Evolutionary conservation across 2,329 filamentous ascomycete genomes (phyloP), one percentile per base, ranked within the genome.

Genomic region (Sporothrix curviconia): DNA sequence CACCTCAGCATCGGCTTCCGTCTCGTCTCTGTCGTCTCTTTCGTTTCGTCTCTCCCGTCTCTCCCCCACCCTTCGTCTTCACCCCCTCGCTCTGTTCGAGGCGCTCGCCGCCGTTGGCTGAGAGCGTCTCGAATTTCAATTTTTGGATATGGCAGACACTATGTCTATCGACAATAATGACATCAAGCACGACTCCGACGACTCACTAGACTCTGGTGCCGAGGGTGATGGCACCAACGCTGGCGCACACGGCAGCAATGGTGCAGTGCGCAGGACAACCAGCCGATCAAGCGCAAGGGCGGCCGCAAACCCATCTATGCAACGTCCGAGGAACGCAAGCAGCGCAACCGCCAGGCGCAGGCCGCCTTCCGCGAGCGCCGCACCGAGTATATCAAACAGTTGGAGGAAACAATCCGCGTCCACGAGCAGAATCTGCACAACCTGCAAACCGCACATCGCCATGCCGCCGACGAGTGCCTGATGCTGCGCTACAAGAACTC

Each of bases 401-500:
- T 99, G 25, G 94, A 99, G 75, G 90, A 92, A 66, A 95, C 92
- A 57, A 97, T 99, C 73, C 92, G 94, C 68, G 89, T 94, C 65
- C 92, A 97, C 78, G 94, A 99, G 74, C 90, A 95, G 67, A 92
- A 90, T 66, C 79, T 97, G 57, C 89, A 95, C 66, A 95, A 85
- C 67, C 80, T 99, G 60, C 94, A 97, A 74, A 89, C 92, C 68
- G 95, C 91, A 64, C 94, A 97, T 70, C 89, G 94, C 66, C 92
- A 85, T 67, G 94, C 94, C 58, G 91, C 92, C 58, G 94, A 97
- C 72, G 94, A 97, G 74, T 97, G 94, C 71, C 75, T 97, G 68
- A 97, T 99, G 94, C 80, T 99, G 66, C 87, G 94, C 59, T 99
- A 97, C 74, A 97, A 97, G 78, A 99, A 97, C 72, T 97, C 94